These are phyloP conservation scores for Neopestalotiopsis rosae DNA, from an alignment of 2,329 filamentous ascomycete species.

Conservation along the genomic window DNA sequence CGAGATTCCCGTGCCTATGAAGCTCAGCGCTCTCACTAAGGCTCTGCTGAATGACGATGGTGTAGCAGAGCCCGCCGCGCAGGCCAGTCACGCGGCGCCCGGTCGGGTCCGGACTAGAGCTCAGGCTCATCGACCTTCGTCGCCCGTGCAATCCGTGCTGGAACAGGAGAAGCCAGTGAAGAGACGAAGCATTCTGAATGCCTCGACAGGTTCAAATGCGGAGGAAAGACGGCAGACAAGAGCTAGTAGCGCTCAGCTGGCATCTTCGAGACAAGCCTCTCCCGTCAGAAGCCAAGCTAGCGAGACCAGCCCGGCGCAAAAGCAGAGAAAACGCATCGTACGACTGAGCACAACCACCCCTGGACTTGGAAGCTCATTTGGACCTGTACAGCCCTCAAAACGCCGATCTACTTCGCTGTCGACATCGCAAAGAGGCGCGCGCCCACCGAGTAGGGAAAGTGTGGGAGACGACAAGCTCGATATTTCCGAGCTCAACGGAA, in stretches of 20 bases:
- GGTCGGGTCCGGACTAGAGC: constrained; percentile 49
- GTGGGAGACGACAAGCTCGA: constrained; percentile 45
- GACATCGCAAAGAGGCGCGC: constrained; percentile 37
- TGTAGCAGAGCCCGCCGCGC: constrained; percentile 51
- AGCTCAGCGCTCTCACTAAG: constrained; percentile 91
- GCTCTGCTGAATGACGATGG: constrained; percentile 74
- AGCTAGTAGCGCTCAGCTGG: constrained; percentile 53
- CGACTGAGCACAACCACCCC: constrained; percentile 59
- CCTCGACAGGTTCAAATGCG: constrained; percentile 46
- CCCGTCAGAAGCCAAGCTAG: constrained; percentile 46
- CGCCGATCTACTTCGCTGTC: constrained; percentile 59
- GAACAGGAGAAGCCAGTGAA: constrained; percentile 40
- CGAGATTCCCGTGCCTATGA: constrained; percentile 89
- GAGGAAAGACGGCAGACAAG: constrained; percentile 53
- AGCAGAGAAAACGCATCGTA: constrained; percentile 57
- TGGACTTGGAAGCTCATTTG: constrained; percentile 29
- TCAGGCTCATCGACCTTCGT: constrained; percentile 47
- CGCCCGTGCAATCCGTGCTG: constrained; percentile 37
- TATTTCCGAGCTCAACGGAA: constrained; percentile 40
- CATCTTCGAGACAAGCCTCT: constrained; percentile 46
- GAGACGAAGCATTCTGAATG: constrained; percentile 54
- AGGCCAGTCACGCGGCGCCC: constrained; percentile 37
- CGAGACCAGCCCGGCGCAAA: constrained; percentile 56
- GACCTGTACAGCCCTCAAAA: constrained; percentile 40
- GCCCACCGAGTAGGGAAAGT: constrained; percentile 47